These are phyloP conservation scores for Massarina eburnea DNA, from an alignment of 2,329 filamentous ascomycete genomes.

Conservation along the genomic window DNA sequence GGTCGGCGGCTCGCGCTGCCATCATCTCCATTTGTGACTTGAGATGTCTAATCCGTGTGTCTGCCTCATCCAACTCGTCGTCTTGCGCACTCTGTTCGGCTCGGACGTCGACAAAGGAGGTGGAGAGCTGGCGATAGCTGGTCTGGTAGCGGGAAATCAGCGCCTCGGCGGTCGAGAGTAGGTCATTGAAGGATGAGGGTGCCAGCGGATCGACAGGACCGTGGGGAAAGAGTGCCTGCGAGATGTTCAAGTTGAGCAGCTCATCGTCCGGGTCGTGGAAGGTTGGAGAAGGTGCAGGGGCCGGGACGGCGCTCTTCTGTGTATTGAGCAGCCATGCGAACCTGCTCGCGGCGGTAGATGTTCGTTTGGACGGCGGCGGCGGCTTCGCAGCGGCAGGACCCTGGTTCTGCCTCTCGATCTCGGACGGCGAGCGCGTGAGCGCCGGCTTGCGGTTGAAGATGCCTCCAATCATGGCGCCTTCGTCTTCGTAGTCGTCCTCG, in stretches of 20 bases:
- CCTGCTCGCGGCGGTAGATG: slow-evolving; percentile 28
- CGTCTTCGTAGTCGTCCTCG: slow-evolving; percentile 25
- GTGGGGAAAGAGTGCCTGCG: slow-evolving; percentile 56
- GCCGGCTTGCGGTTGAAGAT: slow-evolving; percentile 37
- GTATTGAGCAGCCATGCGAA: slow-evolving; percentile 42
- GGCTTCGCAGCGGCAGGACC: slow-evolving; percentile 10
- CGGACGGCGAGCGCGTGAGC: slow-evolving; percentile 25
- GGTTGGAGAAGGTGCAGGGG: slow-evolving; percentile 27
- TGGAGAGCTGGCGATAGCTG: slow-evolving; percentile 53
- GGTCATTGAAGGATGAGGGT: slow-evolving; percentile 58
- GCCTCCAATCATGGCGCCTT: slow-evolving; percentile 33
- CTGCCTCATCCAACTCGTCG: slow-evolving; percentile 64
- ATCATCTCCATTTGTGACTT: slow-evolving; percentile 64
- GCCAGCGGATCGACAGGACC: slow-evolving; percentile 52
- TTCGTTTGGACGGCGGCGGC: slow-evolving; percentile 20
- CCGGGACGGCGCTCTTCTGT: slow-evolving; percentile 35
- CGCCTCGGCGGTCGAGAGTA: slow-evolving; percentile 59
- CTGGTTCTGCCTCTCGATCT: slow-evolving; percentile 22
- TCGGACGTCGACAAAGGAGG: slow-evolving; percentile 51
- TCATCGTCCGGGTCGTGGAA: slow-evolving; percentile 49
- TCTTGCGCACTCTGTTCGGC: slow-evolving; percentile 59
- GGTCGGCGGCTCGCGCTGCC: slow-evolving; percentile 57
- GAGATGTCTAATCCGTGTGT: slow-evolving; percentile 58
- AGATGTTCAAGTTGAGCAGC: slow-evolving; percentile 57
- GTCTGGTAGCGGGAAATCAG: slow-evolving; percentile 57